phyloP scores from a whole-genome alignment of 441 rosid genomes.

The Biscutella laevigata region DNA sequence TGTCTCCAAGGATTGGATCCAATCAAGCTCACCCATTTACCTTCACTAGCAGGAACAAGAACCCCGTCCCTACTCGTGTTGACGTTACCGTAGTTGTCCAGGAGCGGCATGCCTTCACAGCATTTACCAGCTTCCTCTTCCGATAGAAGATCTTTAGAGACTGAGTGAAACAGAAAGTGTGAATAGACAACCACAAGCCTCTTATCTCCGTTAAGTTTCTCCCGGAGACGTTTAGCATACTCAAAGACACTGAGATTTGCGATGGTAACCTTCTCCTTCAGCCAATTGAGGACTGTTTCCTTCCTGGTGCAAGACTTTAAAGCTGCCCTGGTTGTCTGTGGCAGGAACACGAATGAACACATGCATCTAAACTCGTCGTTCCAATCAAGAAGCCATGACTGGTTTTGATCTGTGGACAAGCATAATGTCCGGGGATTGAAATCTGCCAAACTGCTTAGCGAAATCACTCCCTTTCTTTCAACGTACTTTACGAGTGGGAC shows the following conservation, averaged over 20 bases:
- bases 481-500: constrained; percentile 50
- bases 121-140: constrained; percentile 12
- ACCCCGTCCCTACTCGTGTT: constrained; percentile 20
- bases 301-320: constrained; percentile 8
- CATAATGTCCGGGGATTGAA: constrained; percentile 20
- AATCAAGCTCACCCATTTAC: constrained; percentile 50
- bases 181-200: constrained; percentile 36
- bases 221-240: constrained; percentile 23
- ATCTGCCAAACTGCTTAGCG: constrained; percentile 29
- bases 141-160: constrained; percentile 14
- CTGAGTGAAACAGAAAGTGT: constrained; percentile 47
- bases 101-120: constrained; percentile 41
- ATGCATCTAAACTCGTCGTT: constrained; percentile 37
- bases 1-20: constrained; percentile 48
- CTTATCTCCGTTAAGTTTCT: constrained; percentile 23
- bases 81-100: constrained; percentile 42
- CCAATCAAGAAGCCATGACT: constrained; percentile 48
- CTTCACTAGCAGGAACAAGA: constrained; percentile 57
- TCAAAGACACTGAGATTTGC: constrained; percentile 12
- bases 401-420: not conserved
- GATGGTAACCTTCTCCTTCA: constrained; percentile 22
- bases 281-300: constrained; percentile 33
- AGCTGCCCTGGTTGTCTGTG: constrained; percentile 30
- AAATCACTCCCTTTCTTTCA: constrained; percentile 26
- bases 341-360: constrained; percentile 33